Evolutionary conservation across 192 early-diverging fungal species (phyloP), one percentile per base, ranked within the genome.

Genomic region (Umbelopsis vinacea): DNA sequence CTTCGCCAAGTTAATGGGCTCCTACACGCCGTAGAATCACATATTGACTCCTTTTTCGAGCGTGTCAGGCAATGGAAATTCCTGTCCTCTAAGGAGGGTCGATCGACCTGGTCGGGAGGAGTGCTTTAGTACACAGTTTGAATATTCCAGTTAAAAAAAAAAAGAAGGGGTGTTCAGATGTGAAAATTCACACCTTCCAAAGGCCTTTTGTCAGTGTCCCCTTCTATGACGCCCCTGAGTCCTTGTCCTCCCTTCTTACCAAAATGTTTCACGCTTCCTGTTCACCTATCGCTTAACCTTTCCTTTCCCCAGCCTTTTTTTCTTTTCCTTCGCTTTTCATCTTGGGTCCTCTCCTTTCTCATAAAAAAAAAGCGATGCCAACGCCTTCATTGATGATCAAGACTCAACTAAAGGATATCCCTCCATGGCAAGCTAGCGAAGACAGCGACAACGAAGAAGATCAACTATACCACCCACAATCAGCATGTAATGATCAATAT

Each of bases 401-500:
- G 29, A 63, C 57, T 19, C 57, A 63, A 4, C 17, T 63, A 19
- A 63, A 63, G 26, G 57, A 37, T 35, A 63, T 63, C 11, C 57
- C 57, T 19, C 57, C 57, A 17, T 63, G 57, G 57, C 57, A 63
- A 33, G 57, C 57, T 4, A n/a, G 46, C n/a, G 52, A n/a, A n/a
- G 71, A 52, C 0, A 47, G 60, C 2, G 72, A 67, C 19, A 23
- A 67, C 17, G 72, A 78, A 2, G 72, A 74, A 35, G 21, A 54
- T 73, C 14, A 24, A n/a, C 24, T 47, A 22, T 72, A 76, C n/a
- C 70, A 77, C 12, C 67, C 74, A 6, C 70, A 73, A 48, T 54
- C 46, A 22, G 53, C 63, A n/a, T 71, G 71, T 4, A 67, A 74
- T 35, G 75, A 81, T 19, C 69, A 76, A 19, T 53, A 77, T 17